Evolutionary conservation across 495 filamentous ascomycete species (phyloP).

Genomic region (Paragyromitra xinjiangensis): DNA sequence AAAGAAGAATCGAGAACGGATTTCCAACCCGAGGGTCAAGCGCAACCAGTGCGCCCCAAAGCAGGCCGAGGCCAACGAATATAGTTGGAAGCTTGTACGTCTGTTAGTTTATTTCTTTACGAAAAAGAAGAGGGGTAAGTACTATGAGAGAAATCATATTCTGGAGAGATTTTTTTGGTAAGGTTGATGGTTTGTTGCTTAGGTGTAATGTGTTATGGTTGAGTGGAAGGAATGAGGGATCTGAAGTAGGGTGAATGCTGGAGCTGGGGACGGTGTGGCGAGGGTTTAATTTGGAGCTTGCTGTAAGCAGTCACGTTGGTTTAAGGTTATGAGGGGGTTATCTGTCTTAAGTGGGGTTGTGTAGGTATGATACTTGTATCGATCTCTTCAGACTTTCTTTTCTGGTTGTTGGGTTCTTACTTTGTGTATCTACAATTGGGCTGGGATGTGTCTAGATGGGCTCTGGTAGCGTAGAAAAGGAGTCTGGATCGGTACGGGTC

Average conservation of each 20-base stretch:
- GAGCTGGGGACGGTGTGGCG: not conserved
- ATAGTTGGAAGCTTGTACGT: not conserved
- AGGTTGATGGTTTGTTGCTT: not conserved
- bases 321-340: not conserved
- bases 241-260: not conserved
- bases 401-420: not conserved
- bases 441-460: not conserved
- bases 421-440: not conserved
- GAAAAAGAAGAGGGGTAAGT: not conserved
- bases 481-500: not conserved
- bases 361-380: not conserved
- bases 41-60: conserved; percentile 2
- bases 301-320: not conserved
- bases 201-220: not conserved
- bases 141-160: not conserved
- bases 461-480: not conserved
- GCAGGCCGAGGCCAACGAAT: conserved; percentile 1
- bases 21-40: conserved; percentile 1
- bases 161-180: not conserved
- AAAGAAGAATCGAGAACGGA: not conserved
- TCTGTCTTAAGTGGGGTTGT: too few relatives aligned
- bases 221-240: not conserved
- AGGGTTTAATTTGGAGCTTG: not conserved
- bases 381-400: not conserved
- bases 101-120: not conserved